Evolutionary conservation across 345 rosid genomes (phyloP), one percentile per base, ranked within the genome.

Genomic region (Salix koriyanagi): DNA sequence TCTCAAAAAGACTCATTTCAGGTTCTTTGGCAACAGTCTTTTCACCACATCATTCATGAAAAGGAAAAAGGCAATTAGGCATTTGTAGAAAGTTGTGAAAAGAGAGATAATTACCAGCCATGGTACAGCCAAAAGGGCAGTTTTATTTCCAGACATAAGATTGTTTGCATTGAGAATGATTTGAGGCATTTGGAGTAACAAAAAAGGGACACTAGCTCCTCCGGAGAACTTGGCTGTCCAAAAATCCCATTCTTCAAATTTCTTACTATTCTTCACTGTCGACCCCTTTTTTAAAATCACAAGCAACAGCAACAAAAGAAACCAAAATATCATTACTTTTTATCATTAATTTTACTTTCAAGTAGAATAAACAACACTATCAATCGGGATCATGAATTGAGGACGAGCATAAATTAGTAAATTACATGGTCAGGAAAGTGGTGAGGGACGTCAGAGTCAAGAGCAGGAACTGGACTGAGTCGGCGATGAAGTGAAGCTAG

Each of bases 121-220:
- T 54, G 98, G 97, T 4, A 94, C 91, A 3, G 98, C 98, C 0
- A 90, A 75, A 64, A 94, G 93, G 19, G 98, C 98, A 54, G 94
- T 76, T 41, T 89, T 87, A 81, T 94, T 90, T 78, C 95, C 92
- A 6, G 92, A 87, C 77, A 89, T 12, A 50, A 94, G 94, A 84
- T 94, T 94, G 25, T 80, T 91, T 0, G 97, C 85, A 69, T 94
- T 94, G 79, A 94, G 97, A 74, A 85, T 88, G 37, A 94, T 94
- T 89, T 94, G 98, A 60, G 98, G 98, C 83, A 94, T 69, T 70
- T 94, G 98, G 18, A 92, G 87, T 76, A 94, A 67, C 74, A 91
- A 79, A 83, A 94, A 94, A 11, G 98, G 98, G 61, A 94, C 67
- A 80, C 87, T 92, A 48, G 98, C 77, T 9, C 82, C 92, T 10